phyloP scores from a whole-genome alignment of 177 flowering plant genomes.

The Tripterygium wilfordii region DNA sequence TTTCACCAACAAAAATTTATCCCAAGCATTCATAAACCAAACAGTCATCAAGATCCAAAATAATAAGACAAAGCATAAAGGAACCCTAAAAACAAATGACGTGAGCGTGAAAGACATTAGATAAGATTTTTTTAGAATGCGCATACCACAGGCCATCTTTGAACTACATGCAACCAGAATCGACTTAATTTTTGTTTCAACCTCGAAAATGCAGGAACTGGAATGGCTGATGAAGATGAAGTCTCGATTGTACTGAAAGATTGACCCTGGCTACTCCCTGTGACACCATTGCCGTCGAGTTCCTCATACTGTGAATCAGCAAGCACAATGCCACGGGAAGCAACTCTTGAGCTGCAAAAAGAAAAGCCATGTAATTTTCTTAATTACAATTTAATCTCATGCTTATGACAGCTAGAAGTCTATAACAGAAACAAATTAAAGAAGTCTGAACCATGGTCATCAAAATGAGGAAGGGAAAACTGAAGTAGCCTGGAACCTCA shows the following conservation, averaged over 20 bases:
- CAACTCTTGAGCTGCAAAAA: conserved; percentile 71
- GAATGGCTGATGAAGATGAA: conserved; percentile 26
- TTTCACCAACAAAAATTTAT: no score
- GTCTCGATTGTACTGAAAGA: conserved; percentile 23
- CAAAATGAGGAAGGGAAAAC: background rate
- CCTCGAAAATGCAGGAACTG: conserved; percentile 40
- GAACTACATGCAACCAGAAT: conserved; percentile 54
- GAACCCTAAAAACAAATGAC: no score
- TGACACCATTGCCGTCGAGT: conserved; percentile 15
- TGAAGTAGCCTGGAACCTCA: conserved; percentile 45
- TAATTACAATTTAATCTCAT: no score
- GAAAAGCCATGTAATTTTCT: no score
- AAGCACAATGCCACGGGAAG: conserved; percentile 69
- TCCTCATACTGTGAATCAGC: conserved; percentile 63
- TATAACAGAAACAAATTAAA: no score
- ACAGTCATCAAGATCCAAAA: no score
- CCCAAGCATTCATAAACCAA: no score
- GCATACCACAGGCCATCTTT: conserved; percentile 82
- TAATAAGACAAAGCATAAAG: no score
- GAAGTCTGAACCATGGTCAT: no score
- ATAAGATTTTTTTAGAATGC: no score
- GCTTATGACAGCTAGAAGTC: no score
- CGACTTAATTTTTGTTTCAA: conserved; percentile 42
- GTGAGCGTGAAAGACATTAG: no score
- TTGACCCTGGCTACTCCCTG: conserved; percentile 25